These are phyloP conservation scores for Phytophthora ramorum DNA, from an alignment of 352 stramenopile genomes.

Conservation along the genomic window DNA sequence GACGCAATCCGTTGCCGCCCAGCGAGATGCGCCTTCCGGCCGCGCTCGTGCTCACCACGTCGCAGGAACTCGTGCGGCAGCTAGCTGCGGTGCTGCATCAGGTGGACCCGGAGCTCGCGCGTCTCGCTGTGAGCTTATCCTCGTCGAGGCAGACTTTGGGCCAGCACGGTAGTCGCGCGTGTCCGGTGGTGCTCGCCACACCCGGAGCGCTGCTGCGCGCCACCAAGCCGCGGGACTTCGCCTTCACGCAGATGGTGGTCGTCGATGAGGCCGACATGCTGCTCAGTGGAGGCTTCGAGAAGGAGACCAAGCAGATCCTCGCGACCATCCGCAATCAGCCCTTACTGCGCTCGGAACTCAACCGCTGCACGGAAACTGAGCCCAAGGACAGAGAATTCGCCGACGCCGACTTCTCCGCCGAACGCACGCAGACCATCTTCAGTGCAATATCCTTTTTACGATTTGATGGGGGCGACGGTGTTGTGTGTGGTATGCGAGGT, in stretches of 20 bases:
- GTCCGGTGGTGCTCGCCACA: slow-evolving; percentile 70
- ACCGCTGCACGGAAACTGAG: slow-evolving; percentile 32
- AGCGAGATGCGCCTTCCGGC: slow-evolving; percentile 55
- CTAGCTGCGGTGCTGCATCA: slow-evolving; percentile 53
- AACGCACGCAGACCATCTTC: slow-evolving; percentile 74
- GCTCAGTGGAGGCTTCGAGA: slow-evolving; percentile 74
- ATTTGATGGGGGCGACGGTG: neutral
- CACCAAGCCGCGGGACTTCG: slow-evolving; percentile 73
- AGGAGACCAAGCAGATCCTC: slow-evolving; percentile 83
- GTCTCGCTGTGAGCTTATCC: slow-evolving; percentile 50
- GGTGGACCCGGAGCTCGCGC: slow-evolving; percentile 49
- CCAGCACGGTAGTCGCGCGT: slow-evolving; percentile 33
- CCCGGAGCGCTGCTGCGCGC: slow-evolving; percentile 68
- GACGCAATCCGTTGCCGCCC: slow-evolving; percentile 36
- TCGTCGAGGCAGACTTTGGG: slow-evolving; percentile 60
- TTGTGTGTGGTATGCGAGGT: neutral
- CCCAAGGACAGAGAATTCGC: slow-evolving; percentile 13
- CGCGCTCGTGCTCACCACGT: slow-evolving; percentile 86
- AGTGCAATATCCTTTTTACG: slow-evolving; percentile 75
- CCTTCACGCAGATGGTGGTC: slow-evolving; percentile 75
- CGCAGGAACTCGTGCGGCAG: slow-evolving; percentile 88
- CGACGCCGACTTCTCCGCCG: slow-evolving; percentile 31
- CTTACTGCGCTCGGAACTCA: slow-evolving; percentile 54
- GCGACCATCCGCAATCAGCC: slow-evolving; percentile 83
- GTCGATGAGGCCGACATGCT: slow-evolving; percentile 89